phyloP scores from a whole-genome alignment of 768 basidiomycete species.

The Lenzites betulinus region DNA sequence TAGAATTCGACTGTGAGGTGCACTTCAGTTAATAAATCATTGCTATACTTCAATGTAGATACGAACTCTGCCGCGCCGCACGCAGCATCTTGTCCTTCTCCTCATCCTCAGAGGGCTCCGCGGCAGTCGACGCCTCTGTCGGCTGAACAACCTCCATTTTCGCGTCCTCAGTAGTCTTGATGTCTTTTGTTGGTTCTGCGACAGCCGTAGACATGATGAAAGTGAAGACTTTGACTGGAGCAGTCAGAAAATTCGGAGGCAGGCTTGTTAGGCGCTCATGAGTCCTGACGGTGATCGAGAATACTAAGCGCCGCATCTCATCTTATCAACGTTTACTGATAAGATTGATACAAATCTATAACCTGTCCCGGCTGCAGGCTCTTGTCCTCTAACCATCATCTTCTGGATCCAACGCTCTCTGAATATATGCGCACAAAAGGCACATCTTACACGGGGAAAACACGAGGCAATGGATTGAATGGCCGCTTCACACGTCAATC shows the following conservation, averaged over 20 bases:
- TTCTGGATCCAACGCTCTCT: not conserved
- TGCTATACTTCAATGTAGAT: not conserved
- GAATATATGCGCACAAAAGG: too few relatives aligned
- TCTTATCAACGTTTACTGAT: constrained; percentile 2
- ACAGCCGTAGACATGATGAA: constrained; percentile 8
- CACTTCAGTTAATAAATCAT: not conserved
- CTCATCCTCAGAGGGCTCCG: constrained; percentile 15
- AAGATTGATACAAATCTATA: not conserved
- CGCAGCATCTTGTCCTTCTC: constrained; percentile 47
- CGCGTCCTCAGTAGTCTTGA: constrained; percentile 1
- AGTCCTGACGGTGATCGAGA: not conserved
- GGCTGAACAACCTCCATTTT: constrained; percentile 8
- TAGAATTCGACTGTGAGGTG: constrained; percentile 82
- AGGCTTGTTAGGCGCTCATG: not conserved
- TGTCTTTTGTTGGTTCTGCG: not conserved
- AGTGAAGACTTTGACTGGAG: not conserved
- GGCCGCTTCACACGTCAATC: not conserved
- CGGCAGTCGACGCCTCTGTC: not conserved
- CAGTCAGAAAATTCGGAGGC: constrained; percentile 8
- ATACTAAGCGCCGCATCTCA: constrained; percentile 11
- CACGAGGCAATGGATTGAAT: not conserved
- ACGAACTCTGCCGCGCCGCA: constrained; percentile 58
- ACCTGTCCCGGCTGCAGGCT: too few relatives aligned
- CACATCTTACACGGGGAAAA: not conserved
- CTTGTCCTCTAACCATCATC: not conserved